phyloP scores from a whole-genome alignment of 495 filamentous ascomycete species.

The Neurospora intermedia region DNA sequence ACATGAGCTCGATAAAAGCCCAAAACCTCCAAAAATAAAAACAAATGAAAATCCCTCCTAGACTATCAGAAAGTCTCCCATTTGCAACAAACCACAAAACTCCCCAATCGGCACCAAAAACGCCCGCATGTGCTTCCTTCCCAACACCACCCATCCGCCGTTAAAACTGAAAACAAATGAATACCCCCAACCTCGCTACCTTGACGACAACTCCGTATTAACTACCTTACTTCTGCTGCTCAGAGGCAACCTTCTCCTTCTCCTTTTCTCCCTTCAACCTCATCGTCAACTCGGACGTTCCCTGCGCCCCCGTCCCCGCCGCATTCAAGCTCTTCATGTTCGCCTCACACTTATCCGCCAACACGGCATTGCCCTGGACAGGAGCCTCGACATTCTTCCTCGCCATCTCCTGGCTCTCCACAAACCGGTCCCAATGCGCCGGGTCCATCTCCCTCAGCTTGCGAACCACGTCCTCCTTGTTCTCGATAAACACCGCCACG shows the following conservation, averaged over 20 bases:
- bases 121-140: background rate
- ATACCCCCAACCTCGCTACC: background rate
- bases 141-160: background rate
- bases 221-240: background rate
- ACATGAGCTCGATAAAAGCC: background rate
- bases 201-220: background rate
- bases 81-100: background rate
- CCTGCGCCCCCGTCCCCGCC: background rate
- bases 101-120: background rate
- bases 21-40: background rate
- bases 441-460: slow-evolving; percentile 46
- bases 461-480: slow-evolving; percentile 37
- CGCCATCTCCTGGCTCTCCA: slow-evolving; percentile 56
- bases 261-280: background rate
- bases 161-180: background rate
- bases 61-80: background rate
- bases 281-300: background rate
- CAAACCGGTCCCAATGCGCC: slow-evolving; percentile 52
- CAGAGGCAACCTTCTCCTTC: background rate
- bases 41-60: background rate
- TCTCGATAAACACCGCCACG: slow-evolving; percentile 49
- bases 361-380: background rate
- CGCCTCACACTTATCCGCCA: background rate
- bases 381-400: slow-evolving; percentile 39
- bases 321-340: background rate